Base-by-base conservation (phyloP, 1,139 yeast species). In the Saccharomyces hybrid region DNA sequence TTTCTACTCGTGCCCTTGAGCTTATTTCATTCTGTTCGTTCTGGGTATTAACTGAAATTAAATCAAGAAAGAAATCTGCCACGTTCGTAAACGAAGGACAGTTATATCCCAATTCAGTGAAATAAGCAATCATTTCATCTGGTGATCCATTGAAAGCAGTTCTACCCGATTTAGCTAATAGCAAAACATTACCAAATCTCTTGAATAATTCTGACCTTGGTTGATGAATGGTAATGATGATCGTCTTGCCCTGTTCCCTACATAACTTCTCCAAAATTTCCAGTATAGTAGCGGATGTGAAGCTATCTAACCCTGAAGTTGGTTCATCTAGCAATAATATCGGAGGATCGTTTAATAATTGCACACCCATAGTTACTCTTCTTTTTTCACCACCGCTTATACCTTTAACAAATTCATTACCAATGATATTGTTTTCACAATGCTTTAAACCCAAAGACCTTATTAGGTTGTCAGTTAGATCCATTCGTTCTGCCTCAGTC, bases 381-480 rank as follows among this genome's bases (percentile, higher is more conserved):
- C 96, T 74, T 63, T 85, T 86, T 64, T 88, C 96, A 54, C 96
- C 96, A 11, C 96, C 96, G 31, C 93, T 84, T 6, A 88, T 79
- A 2, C 96, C 96, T 61, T 88, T 88, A 5, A 81, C 76, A 46
- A 78, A 71, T 42, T 85, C 90, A 50, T 83, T 80, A 1, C 96
- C 96, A 54, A 88, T 81, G 6, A 85, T 72, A 0, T 85, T 84
- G 61, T 88, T 85, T 29, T 89, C 88, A 71, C 95, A 87, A 61
- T 87, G 95, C 54, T 79, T 73, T 47, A 88, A 74, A 0, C 96
- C 96, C 70, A 86, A 80, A 57, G 81, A 79, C 51, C 82, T 66
- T 54, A 88, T 83, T 32, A 88, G 71, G 4, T 76, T 78, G 53
- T 82, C 80, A 38, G 88, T 82, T 34, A n/a, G n/a, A n/a, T 56